Base-by-base conservation (phyloP, 2,329 filamentous ascomycete species). In the Cercospora janseana region DNA sequence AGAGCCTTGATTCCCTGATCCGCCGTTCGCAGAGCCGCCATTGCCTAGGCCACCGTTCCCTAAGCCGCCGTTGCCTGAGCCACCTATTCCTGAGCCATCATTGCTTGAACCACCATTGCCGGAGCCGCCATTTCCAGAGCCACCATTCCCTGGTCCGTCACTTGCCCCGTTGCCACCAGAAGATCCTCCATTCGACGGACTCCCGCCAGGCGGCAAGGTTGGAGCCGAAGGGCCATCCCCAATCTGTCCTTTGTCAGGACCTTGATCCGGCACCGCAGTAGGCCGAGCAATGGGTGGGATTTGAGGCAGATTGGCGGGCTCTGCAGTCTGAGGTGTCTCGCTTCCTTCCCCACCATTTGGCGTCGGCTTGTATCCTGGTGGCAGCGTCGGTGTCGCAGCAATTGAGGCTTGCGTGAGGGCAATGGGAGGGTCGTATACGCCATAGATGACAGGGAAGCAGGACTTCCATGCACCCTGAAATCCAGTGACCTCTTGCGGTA, bases 361-460 rank as follows among this genome's bases (percentile, higher is more conserved):
- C 5, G 44, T 38, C 10, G 34, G 23, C 15, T 28, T 47, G 7
- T 47, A 38, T 5, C 44, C 44, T 8, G 32, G 32, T n/a, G 50
- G 50, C 5, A 52, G 10, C 1, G 50, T 52, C 3, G 50, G 28
- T 4, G 27, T 41, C 5, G 27, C 29, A 1, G 50, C 50, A 13
- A 31, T 37, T 3, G 40, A 42, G 21, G 50, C 50, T 8, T 18
- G 21, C n/a, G 44, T 48, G 12, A 52, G 37, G 28, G 52, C 52
- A 12, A 57, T 51, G 5, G 55, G 55, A 16, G 52, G 52, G 20
- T 57, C 52, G 24, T 57, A 57, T 1, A 57, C 52, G 23, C 55
- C 55, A 27, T 49, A 57, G 16, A 56, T 47, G 12, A 49, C 47
- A 3, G 52, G 48, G 13, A 43, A 44, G 35, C 54, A 57, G 7